phyloP scores from a whole-genome alignment of 768 basidiomycete genomes.

The Lanmaoa rubissima region DNA sequence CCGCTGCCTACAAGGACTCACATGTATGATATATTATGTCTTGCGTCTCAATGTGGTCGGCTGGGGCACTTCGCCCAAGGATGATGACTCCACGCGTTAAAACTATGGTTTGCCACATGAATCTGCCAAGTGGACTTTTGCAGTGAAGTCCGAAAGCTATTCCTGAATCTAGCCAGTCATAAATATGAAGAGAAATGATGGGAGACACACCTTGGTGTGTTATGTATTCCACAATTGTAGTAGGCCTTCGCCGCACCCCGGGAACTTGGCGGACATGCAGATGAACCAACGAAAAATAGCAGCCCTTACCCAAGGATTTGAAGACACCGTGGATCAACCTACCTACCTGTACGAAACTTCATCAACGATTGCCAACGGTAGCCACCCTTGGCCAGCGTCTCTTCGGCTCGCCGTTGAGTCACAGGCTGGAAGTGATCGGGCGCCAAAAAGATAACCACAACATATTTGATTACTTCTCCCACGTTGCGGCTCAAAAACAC shows the following conservation, averaged over 20 bases:
- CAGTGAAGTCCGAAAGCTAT: not conserved
- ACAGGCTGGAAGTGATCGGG: not conserved
- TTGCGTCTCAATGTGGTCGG: slow-evolving; percentile 5
- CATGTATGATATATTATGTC: slow-evolving; percentile 18
- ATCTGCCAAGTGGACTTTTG: not conserved
- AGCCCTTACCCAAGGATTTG: not conserved
- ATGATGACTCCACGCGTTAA: not conserved
- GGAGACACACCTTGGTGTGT: not conserved
- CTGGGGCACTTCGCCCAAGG: not conserved
- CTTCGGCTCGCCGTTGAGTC: not conserved
- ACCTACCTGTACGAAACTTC: slow-evolving; percentile 10
- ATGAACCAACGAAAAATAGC: not conserved
- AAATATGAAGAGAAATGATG: not conserved
- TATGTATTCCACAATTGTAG: not conserved
- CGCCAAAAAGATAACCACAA: not conserved
- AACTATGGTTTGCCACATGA: slow-evolving; percentile 9
- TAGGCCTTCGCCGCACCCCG: slow-evolving; percentile 1
- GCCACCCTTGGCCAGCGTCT: slow-evolving; percentile 9
- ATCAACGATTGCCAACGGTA: slow-evolving; percentile 1
- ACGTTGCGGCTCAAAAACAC: not conserved
- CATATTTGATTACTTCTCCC: slow-evolving; percentile 7
- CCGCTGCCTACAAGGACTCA: slow-evolving; percentile 7
- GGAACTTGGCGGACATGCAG: not conserved
- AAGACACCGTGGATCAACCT: not conserved
- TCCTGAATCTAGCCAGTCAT: not conserved